phyloP scores from a whole-genome alignment of 345 rosid species.

The Nephelium lappaceum region DNA sequence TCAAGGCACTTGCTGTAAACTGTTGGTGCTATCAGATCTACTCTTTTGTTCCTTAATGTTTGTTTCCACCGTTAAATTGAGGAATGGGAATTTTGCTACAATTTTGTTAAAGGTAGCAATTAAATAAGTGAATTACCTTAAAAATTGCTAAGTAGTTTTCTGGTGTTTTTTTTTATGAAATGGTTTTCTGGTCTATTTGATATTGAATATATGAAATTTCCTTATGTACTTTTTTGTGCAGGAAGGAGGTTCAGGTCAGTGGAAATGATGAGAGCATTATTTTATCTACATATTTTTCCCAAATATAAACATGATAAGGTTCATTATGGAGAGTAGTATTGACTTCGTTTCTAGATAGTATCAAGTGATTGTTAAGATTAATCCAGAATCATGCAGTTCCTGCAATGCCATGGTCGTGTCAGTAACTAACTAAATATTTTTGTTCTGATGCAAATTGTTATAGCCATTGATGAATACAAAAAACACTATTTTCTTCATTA shows the following conservation, averaged over 20 bases:
- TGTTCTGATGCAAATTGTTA: neutral
- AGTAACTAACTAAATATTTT: neutral
- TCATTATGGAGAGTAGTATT: neutral
- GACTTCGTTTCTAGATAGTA: neutral
- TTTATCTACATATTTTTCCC: conserved; percentile 61
- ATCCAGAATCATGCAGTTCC: neutral
- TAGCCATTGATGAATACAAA: neutral
- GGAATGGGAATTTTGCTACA: neutral
- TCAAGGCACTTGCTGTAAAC: neutral
- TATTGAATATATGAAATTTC: neutral
- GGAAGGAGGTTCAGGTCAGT: conserved; percentile 67
- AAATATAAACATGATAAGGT: conserved; percentile 21
- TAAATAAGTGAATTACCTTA: neutral
- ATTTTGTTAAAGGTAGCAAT: neutral
- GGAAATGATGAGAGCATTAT: conserved; percentile 45
- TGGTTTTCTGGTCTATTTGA: neutral
- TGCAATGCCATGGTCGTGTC: neutral
- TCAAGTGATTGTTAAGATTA: conserved; percentile 2
- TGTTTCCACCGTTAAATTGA: neutral
- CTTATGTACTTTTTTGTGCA: conserved; percentile 35
- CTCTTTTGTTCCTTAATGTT: neutral
- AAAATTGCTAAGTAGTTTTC: neutral
- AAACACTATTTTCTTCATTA: neutral
- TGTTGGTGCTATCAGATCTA: neutral
- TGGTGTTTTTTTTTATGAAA: neutral